phyloP scores from a whole-genome alignment of 2,329 filamentous ascomycete species.

The Colletotrichum tabaci region DNA sequence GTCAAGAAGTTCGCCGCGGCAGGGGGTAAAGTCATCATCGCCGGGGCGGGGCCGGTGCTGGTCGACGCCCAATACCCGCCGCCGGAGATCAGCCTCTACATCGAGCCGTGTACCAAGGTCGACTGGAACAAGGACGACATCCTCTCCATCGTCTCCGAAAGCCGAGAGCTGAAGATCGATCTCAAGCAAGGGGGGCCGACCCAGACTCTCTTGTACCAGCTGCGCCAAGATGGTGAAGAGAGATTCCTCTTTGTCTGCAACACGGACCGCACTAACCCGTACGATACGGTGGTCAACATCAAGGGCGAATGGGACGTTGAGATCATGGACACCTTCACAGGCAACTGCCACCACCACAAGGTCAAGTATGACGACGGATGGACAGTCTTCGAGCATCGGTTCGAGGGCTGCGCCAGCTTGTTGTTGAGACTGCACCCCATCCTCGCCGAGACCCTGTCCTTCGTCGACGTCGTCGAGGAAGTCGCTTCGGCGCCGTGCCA shows the following conservation, averaged over 20 bases:
- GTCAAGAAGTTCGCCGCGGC: constrained; percentile 45
- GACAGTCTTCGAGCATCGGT: constrained; percentile 46
- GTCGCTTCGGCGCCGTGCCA: background rate
- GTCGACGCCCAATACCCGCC: constrained; percentile 19
- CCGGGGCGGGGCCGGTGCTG: constrained; percentile 4
- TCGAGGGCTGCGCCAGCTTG: constrained; percentile 50
- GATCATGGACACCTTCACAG: constrained; percentile 48
- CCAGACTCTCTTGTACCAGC: constrained; percentile 48
- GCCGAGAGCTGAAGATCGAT: constrained; percentile 12
- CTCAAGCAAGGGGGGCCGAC: constrained; percentile 19
- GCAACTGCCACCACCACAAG: constrained; percentile 33
- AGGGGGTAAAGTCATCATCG: constrained; percentile 31
- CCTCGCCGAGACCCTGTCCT: constrained; percentile 9
- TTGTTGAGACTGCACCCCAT: constrained; percentile 44
- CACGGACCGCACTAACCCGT: constrained; percentile 45
- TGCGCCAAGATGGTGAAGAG: constrained; percentile 48
- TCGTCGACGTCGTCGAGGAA: background rate
- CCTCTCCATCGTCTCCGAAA: background rate
- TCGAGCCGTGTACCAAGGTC: constrained; percentile 8
- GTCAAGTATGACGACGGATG: constrained; percentile 41
- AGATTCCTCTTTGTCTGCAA: constrained; percentile 52
- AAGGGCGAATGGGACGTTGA: constrained; percentile 48
- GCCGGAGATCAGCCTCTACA: background rate
- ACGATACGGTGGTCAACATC: constrained; percentile 45
- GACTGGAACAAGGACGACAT: constrained; percentile 10